A percentile compares a stretch with the other conserved stretches of the same genome.
Evolutionary conservation across 2,329 filamentous ascomycete species (phyloP).

Genomic region (Rutstroemia sp.): DNA sequence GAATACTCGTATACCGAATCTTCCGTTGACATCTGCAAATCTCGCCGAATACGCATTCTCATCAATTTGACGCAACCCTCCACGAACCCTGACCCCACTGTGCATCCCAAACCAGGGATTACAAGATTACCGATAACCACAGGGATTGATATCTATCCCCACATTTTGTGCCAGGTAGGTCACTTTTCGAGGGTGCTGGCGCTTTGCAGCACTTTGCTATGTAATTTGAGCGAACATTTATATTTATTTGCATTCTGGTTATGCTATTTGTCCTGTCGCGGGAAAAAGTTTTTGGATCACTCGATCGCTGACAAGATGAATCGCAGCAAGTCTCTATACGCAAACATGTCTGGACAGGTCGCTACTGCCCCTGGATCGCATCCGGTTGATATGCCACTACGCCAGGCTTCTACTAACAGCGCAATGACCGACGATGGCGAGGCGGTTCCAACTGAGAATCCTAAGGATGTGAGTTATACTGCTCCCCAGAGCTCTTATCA

Average conservation of each 20-base stretch:
- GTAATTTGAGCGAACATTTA: too few relatives aligned
- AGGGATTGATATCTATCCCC: not conserved
- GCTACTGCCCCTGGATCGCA: constrained; percentile 21
- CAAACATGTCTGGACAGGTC: constrained; percentile 20
- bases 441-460: constrained; percentile 25
- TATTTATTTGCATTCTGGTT: too few relatives aligned
- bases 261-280: not conserved
- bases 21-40: too few relatives aligned
- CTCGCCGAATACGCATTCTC: too few relatives aligned
- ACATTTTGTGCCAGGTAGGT: not conserved
- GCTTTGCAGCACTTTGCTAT: not conserved
- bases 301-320: constrained; percentile 11
- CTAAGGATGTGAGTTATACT: constrained; percentile 24
- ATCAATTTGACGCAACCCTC: too few relatives aligned
- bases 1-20: too few relatives aligned
- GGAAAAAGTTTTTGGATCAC: not conserved
- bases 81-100: too few relatives aligned
- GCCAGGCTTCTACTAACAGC: constrained; percentile 22
- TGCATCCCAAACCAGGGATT: too few relatives aligned
- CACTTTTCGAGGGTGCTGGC: not conserved
- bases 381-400: constrained; percentile 22
- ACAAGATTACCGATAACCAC: not conserved
- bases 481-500: constrained; percentile 5
- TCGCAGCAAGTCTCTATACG: constrained; percentile 17
- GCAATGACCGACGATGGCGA: constrained; percentile 26